Evolutionary conservation across 2,329 filamentous ascomycete genomes (phyloP).

Genomic region (Cytospora leucostoma): DNA sequence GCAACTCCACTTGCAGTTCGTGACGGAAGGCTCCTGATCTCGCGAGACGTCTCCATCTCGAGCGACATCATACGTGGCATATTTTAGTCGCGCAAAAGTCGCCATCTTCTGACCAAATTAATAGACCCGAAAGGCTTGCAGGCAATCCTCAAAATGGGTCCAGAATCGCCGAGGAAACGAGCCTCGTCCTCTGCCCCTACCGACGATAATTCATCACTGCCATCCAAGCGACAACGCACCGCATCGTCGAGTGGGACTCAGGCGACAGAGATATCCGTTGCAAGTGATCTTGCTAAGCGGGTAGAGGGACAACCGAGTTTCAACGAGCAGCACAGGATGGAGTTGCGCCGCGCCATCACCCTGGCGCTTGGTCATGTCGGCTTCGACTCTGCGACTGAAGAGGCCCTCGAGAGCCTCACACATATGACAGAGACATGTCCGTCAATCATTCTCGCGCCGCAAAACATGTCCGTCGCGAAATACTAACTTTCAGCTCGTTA

Average conservation of each 20-base stretch:
- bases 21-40: background rate
- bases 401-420: slow-evolving; percentile 62
- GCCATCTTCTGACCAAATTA: background rate
- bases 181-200: slow-evolving; percentile 36
- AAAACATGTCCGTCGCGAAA: background rate
- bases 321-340: slow-evolving; percentile 40
- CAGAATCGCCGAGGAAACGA: slow-evolving; percentile 37
- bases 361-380: slow-evolving; percentile 59
- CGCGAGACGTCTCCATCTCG: background rate
- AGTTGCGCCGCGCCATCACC: slow-evolving; percentile 57
- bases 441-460: slow-evolving; percentile 31
- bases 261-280: slow-evolving; percentile 20
- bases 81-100: background rate
- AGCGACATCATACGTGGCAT: background rate
- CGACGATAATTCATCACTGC: slow-evolving; percentile 33
- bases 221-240: slow-evolving; percentile 37
- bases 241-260: slow-evolving; percentile 27
- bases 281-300: slow-evolving; percentile 3
- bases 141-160: slow-evolving; percentile 11
- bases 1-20: background rate
- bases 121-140: background rate
- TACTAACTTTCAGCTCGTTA: slow-evolving; percentile 34
- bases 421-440: slow-evolving; percentile 58
- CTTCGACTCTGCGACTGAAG: slow-evolving; percentile 55
- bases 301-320: slow-evolving; percentile 29